Conservation (phyloP, 805 yeast species). For the Kodamaea fukazawae region DNA sequence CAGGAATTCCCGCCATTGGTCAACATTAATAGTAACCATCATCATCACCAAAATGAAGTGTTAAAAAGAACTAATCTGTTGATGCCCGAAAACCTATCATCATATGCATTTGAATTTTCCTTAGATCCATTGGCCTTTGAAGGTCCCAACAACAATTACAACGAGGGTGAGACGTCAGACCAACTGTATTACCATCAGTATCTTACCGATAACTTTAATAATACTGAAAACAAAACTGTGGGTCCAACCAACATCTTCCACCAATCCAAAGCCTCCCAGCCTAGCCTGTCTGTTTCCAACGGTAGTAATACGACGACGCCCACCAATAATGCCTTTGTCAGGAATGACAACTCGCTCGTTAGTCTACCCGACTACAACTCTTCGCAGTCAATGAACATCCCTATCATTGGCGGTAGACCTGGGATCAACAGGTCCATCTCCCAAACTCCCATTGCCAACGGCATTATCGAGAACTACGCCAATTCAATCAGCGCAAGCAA, state of each 20-base stretch:
- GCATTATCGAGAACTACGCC: conserved; percentile 1
- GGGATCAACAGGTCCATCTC: conserved; percentile 12
- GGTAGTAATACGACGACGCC: conserved; percentile 18
- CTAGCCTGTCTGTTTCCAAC: conserved; percentile 6
- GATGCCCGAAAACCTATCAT: conserved; percentile 9
- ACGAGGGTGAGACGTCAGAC: conserved; percentile 2
- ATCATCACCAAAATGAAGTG: not conserved
- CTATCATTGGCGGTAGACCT: conserved; percentile 9
- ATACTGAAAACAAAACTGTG: conserved; percentile 3
- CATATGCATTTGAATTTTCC: conserved; percentile 28
- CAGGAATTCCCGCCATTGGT: conserved; percentile 23
- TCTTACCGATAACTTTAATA: not conserved
- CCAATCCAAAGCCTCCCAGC: conserved; percentile 1
- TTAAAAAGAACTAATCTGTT: not conserved
- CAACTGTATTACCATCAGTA: conserved; percentile 7
- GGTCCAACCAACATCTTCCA: conserved; percentile 11
- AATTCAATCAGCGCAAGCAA: conserved; percentile 2
- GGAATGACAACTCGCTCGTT: conserved; percentile 28
- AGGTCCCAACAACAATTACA: conserved; percentile 31
- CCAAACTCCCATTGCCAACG: conserved; percentile 21
- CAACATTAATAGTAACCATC: not conserved
- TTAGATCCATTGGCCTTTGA: conserved; percentile 50
- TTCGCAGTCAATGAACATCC: conserved; percentile 11
- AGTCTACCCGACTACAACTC: conserved; percentile 29
- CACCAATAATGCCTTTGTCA: conserved; percentile 14